Percentiles rank a stretch among this genome's conserved stretches.
These are phyloP conservation scores for Coemansia sp. DNA, from an alignment of 192 early-diverging fungal genomes.

Conservation along the genomic window DNA sequence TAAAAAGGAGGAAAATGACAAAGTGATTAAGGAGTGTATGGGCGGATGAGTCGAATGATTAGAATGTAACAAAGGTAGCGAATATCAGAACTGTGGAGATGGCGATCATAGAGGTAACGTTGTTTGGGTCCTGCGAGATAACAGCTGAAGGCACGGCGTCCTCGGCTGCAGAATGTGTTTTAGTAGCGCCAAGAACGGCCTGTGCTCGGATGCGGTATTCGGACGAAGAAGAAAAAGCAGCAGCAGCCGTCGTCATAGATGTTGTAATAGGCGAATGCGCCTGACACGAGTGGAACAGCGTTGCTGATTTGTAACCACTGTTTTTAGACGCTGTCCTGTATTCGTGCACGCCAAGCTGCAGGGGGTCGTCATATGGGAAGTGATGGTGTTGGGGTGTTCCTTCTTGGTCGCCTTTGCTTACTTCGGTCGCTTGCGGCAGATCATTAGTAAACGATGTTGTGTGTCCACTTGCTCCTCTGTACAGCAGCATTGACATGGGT, in stretches of 20 bases:
- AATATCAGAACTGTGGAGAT: conserved; percentile 50
- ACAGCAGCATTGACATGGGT: conserved; percentile 4
- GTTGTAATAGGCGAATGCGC: no score
- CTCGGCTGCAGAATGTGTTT: conserved; percentile 23
- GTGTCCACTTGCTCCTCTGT: not conserved
- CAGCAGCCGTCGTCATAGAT: no score
- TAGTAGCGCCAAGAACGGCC: conserved; percentile 27
- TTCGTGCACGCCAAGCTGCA: not conserved
- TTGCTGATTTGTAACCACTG: no score
- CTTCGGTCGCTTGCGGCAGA: not conserved
- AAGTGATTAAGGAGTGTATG: not conserved
- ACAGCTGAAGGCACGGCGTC: conserved; percentile 25
- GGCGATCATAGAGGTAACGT: conserved; percentile 47
- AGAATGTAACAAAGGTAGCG: conserved; percentile 51
- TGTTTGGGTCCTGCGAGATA: conserved; percentile 28
- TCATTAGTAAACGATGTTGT: not conserved
- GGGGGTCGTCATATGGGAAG: not conserved
- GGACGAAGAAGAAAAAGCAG: no score
- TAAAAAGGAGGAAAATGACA: not conserved
- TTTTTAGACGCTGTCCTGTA: no score
- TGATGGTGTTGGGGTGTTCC: not conserved
- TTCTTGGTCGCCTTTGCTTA: not conserved
- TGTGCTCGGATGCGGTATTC: conserved; percentile 39
- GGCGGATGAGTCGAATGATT: conserved; percentile 1
- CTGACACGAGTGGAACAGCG: no score